Evolutionary conservation across 2,329 filamentous ascomycete genomes (phyloP), one percentile per base, ranked within the genome.

Genomic region (Botrytis galanthina): DNA sequence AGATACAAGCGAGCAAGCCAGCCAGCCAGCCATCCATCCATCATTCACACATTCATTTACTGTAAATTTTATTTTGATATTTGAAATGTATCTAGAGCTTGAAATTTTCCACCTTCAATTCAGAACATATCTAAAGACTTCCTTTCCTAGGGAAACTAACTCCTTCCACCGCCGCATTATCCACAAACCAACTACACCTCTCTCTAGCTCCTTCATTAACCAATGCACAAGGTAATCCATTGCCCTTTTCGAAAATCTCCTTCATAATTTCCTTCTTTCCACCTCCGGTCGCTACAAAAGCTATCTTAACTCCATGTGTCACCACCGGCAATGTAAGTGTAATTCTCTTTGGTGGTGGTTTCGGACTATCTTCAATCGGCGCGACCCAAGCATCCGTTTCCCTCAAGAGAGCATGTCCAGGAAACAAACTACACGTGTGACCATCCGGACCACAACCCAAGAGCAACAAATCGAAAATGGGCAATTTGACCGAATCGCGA

Each of bases 381-480:
- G 95, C 92, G 61, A 98, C 94, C 96, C 96, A 99, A 71, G 95
- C 94, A 79, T 91, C 91, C 51, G 89, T 89, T 85, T 98, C 95
- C 76, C 94, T 90, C 77, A 98, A 88, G 71, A 98, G 88, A 74
- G 91, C 89, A 81, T 98, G 95, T 72, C 92, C 92, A 8, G 96
- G 96, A 86, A 99, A 99, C 70, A 99, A 86, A 79, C 92, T 96
- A 90, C 96, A 98, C 48, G 96, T 98, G 85, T 99, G 96, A 70
- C 96, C 96, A 82, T 98, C 96, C 22, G 96, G 95, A 0, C 96
- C 96, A 82, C 93, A 97, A 79, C 96, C 96, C 60, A 99, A 90
- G 60, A 99, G 89, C 72, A 99, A 87, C 71, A 99, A 89, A 82
- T 99, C 96, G 83, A 98, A 99, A 80, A 97, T 92, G 78, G 96